Conservation (phyloP, 768 basidiomycete species). For the Solioccasus polychromus region DNA sequence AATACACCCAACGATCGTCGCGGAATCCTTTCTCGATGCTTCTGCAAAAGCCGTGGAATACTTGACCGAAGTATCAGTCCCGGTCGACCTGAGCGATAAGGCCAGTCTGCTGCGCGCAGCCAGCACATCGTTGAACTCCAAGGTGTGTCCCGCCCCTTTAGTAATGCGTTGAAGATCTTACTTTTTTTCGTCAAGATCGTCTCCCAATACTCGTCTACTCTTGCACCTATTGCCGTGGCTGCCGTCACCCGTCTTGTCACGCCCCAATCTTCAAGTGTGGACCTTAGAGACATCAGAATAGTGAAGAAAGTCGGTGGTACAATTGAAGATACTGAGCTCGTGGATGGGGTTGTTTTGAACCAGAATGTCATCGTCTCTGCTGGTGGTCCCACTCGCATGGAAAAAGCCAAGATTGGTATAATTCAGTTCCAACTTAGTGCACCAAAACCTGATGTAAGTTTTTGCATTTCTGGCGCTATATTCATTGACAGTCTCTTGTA, state of each 20-base stretch:
- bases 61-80: conserved; percentile 87
- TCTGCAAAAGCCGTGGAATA: conserved; percentile 93
- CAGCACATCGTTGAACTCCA: conserved; percentile 94
- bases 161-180: conserved; percentile 6
- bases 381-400: conserved; percentile 91
- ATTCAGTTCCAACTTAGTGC: conserved; percentile 98
- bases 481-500: background rate
- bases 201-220: conserved; percentile 96
- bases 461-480: background rate
- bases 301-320: conserved; percentile 99
- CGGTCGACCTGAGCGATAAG: conserved; percentile 87
- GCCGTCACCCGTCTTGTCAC: conserved; percentile 92
- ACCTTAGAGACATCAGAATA: conserved; percentile 92
- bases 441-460: conserved; percentile 92
- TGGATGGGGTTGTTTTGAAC: conserved; percentile 96
- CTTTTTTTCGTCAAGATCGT: conserved; percentile 65
- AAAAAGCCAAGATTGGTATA: conserved; percentile 97
- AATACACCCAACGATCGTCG: conserved; percentile 96
- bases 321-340: conserved; percentile 96
- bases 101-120: conserved; percentile 86
- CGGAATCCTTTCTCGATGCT: conserved; percentile 92
- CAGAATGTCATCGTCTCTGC: conserved; percentile 90
- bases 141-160: conserved; percentile 46
- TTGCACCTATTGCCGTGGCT: conserved; percentile 98
- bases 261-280: conserved; percentile 88